Percentiles rank a stretch among this genome's conserved stretches.
Evolutionary conservation across 73 alveolate species (phyloP).

Genomic region (Uronychia binucleata): DNA sequence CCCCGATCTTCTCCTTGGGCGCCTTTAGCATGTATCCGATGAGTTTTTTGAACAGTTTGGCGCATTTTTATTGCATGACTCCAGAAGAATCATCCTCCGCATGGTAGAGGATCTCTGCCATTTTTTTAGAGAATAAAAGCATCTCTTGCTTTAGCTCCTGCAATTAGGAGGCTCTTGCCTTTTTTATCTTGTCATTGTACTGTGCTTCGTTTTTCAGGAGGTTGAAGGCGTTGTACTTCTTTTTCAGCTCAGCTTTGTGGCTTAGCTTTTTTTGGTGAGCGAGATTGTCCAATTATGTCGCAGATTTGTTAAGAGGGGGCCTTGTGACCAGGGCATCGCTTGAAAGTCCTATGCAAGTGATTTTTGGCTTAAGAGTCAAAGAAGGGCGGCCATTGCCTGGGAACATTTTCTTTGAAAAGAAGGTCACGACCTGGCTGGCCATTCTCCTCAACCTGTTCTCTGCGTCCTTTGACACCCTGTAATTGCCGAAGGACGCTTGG

Average conservation of each 20-base stretch:
- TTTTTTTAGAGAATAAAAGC: neutral
- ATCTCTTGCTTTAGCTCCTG: constrained; percentile 32
- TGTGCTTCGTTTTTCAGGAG: neutral
- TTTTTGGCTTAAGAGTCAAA: too few species aligned
- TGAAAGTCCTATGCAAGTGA: too few species aligned
- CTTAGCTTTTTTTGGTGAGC: neutral
- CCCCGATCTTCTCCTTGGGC: neutral
- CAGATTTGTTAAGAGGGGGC: neutral
- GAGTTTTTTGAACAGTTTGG: constrained; percentile 18
- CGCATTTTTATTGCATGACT: neutral
- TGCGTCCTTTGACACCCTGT: neutral
- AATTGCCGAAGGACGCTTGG: too few species aligned
- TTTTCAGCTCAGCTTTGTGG: constrained; percentile 3
- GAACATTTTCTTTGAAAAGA: neutral
- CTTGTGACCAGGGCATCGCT: too few species aligned
- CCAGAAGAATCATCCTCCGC: constrained; percentile 15
- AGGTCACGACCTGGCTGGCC: neutral
- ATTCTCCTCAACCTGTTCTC: neutral
- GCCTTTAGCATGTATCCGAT: neutral
- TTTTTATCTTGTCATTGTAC: constrained; percentile 4
- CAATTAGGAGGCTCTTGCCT: constrained; percentile 8
- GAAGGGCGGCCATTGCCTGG: constrained; percentile 5
- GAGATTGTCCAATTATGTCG: neutral
- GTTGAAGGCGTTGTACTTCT: neutral
- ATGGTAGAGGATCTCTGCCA: constrained; percentile 1